Base-by-base conservation (phyloP, 345 rosid species). In the Theobroma cacao region DNA sequence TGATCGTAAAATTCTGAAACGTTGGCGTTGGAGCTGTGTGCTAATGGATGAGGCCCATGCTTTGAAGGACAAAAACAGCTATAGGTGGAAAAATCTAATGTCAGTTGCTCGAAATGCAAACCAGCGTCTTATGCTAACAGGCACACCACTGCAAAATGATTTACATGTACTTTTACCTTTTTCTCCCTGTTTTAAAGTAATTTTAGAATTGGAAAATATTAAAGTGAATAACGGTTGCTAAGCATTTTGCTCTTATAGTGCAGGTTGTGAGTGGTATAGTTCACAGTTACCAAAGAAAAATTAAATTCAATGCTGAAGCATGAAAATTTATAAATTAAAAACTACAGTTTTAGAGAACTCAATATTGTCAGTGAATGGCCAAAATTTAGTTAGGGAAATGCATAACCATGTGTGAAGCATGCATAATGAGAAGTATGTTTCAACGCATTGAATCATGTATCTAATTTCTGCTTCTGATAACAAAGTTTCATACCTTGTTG, bases 11-110 rank as follows among this genome's bases (percentile, higher is more conserved):
- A 87, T 89, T 81, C 82, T 97, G 78, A 97, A 89, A 83, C 89
- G 93, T 5, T 97, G 94, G 97, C 88, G 47, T n/a, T 97, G 99
- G 99, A 97, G 98, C 85, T 94, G 98, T 80, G 93, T 94, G 61
- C 86, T 94, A 80, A 97, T 97, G 99, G 99, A 94, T 80, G 98
- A 97, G 84, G 99, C 99, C 24, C 98, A 97, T 91, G 97, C 98
- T 77, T 84, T 93, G 79, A 94, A 94, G 89, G 99, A 97, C 81
- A 93, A 89, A 89, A 93, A 85, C 83, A 94, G 98, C 86, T 97
- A 91, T 81, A 86, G 99, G 92, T 94, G 99, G 98, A 96, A 92
- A 84, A 96, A 96, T 60, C 80, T 94, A 67, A 94, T 90, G 98
- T 92, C 95, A 74, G 91, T 90, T 72, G 95, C 99, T 73, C 84